These are phyloP conservation scores for Populus hybrid DNA, from an alignment of 441 rosid species.

Conservation along the genomic window DNA sequence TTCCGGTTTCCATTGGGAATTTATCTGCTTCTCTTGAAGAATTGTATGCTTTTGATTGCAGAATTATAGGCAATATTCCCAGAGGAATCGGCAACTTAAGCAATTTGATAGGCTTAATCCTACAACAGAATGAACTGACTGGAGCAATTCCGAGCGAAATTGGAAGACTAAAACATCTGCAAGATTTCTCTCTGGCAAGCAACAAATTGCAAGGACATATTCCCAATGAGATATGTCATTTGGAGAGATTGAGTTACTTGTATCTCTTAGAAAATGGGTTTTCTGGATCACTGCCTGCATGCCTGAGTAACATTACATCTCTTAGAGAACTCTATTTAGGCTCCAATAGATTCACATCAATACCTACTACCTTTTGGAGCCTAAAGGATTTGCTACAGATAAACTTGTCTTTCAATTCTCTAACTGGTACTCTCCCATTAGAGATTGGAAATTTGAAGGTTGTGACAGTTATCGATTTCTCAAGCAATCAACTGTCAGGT, in stretches of 20 bases:
- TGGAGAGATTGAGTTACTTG: conserved; percentile 5
- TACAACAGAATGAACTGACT: conserved; percentile 7
- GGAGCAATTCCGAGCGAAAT: conserved; percentile 6
- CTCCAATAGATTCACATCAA: conserved; percentile 14
- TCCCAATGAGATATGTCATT: conserved; percentile 11
- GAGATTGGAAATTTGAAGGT: conserved; percentile 1
- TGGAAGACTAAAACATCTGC: not conserved
- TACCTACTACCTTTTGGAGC: conserved; percentile 16
- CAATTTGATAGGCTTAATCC: not conserved
- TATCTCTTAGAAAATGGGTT: conserved; percentile 1
- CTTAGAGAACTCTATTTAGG: conserved; percentile 1
- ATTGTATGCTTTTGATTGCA: conserved; percentile 9
- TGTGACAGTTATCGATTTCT: conserved; percentile 3
- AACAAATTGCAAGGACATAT: conserved; percentile 10
- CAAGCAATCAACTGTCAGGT: conserved; percentile 17
- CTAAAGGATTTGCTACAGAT: not conserved
- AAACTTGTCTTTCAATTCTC: conserved; percentile 15
- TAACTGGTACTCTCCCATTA: conserved; percentile 4
- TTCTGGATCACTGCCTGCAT: conserved; percentile 15
- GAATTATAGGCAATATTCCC: not conserved
- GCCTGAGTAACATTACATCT: conserved; percentile 6
- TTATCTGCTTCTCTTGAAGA: conserved; percentile 13
- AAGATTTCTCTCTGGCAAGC: not conserved
- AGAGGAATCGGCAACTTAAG: conserved; percentile 3
- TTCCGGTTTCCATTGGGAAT: conserved; percentile 21